Base-by-base conservation (phyloP, 2,329 filamentous ascomycete genomes). In the Cladophialophora exuberans region DNA sequence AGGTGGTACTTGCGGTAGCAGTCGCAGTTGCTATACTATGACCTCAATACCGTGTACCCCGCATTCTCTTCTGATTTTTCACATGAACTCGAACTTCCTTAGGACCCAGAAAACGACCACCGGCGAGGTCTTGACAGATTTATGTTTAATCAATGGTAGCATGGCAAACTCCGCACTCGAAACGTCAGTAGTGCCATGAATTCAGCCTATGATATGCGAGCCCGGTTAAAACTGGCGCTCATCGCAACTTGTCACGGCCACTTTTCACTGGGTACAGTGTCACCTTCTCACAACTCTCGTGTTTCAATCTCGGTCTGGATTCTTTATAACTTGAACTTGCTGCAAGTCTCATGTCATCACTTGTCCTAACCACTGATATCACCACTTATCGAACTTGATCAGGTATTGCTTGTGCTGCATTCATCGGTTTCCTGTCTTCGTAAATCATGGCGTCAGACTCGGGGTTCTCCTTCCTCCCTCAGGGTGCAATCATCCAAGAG, bases 401-500 rank as follows among this genome's bases (percentile, higher is more conserved):
- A 9, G 7, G 22, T 17, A 3, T n/a, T 10, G 44, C 44, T 18
- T 22, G 31, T 10, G 11, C 31, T 11, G 6, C 22, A 22, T 41
- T 11, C 30, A 4, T 22, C 20, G 18, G 30, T 10, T 22, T 42
- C 23, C 30, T 20, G 30, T 11, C 23, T n/a, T 17, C 39, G 23
- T 20, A n/a, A 30, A 48, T 39, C 52, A 69, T 66, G 65, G 36
- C 64, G 39, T 54, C 62, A 49, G 66, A 74, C 52, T 69, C 70
- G 39, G 67, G 70, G 13, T 76, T 78, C 65, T 73, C 71, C 39
- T 76, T 77, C 62, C 65, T 77, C 35, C 68, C 73, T 11, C 67
- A 77, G 22, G 76, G 75, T 23, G 76, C 72, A 47, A 74, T 77
- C 62, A 75, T 79, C 52, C 75, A 97, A 70, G 83, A 88, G 67